Conservation (phyloP, 139 green algal genomes). For the Bryopsis sp. region DNA sequence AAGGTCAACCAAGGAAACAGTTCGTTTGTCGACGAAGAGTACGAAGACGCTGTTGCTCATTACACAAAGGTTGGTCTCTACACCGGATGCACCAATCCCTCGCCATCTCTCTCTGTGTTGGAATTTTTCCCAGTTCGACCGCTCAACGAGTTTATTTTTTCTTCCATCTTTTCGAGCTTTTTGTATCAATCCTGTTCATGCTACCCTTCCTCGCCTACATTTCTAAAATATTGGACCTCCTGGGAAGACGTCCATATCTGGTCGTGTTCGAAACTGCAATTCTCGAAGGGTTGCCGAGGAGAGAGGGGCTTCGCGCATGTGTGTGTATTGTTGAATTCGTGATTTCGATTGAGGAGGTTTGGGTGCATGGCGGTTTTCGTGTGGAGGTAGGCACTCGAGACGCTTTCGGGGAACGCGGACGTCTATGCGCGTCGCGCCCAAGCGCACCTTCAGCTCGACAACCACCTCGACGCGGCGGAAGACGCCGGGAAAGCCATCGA, state of each 20-base stretch:
- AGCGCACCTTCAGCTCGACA: constrained; percentile 52
- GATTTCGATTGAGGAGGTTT: background rate
- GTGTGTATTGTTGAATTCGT: background rate
- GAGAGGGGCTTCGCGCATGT: background rate
- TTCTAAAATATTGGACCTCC: background rate
- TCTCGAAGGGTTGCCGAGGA: background rate
- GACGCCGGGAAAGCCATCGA: constrained; percentile 64
- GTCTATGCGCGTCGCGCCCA: constrained; percentile 37
- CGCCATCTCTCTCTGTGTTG: background rate
- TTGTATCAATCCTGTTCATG: background rate
- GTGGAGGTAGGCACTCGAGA: constrained; percentile 16
- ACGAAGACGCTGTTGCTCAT: constrained; percentile 27
- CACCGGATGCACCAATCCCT: too few species aligned
- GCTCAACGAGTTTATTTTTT: too few species aligned
- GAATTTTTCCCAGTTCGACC: too few species aligned
- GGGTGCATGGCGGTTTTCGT: background rate
- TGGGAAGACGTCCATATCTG: background rate
- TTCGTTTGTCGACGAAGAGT: constrained; percentile 50
- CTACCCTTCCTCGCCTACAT: background rate
- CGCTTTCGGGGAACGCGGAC: constrained; percentile 17
- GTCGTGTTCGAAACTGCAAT: background rate
- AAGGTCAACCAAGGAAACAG: constrained; percentile 26
- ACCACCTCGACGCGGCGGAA: constrained; percentile 55
- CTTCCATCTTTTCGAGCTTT: too few species aligned
- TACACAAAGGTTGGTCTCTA: constrained; percentile 45